Evolutionary conservation across 2,329 filamentous ascomycete genomes (phyloP).

Genomic region (Allantophomopsis cytisporea): DNA sequence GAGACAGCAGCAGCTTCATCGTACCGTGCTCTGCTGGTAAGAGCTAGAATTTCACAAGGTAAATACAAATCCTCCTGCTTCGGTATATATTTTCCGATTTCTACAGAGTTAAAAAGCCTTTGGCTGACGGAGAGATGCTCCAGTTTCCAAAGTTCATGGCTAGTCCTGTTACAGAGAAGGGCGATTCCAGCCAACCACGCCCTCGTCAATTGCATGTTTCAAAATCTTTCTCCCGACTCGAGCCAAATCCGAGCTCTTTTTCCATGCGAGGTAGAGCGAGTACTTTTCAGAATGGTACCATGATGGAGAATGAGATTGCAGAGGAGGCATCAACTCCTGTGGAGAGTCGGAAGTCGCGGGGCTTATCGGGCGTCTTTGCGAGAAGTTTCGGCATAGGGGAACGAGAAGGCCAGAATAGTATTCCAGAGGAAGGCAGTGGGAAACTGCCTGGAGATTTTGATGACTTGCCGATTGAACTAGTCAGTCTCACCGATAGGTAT

Average conservation of each 20-base stretch:
- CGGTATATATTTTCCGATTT: background rate
- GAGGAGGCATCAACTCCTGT: conserved; percentile 5
- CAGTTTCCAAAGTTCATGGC: conserved; percentile 18
- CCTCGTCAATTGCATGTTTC: conserved; percentile 20
- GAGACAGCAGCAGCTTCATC: background rate
- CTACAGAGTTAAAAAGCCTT: too few species aligned
- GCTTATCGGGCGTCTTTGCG: conserved; percentile 20
- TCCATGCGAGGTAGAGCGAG: conserved; percentile 13
- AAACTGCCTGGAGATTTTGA: conserved; percentile 46
- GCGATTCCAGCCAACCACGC: conserved; percentile 8
- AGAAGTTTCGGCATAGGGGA: conserved; percentile 21
- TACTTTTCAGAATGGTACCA: conserved; percentile 16
- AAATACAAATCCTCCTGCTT: background rate
- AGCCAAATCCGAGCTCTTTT: conserved; percentile 10
- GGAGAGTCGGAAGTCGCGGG: conserved; percentile 7
- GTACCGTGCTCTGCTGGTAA: background rate
- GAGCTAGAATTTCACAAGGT: background rate
- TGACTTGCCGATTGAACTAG: conserved; percentile 85
- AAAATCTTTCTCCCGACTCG: conserved; percentile 23
- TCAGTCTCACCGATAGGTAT: conserved; percentile 79
- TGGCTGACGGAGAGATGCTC: conserved; percentile 15
- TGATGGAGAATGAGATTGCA: conserved; percentile 5
- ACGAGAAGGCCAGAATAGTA: conserved; percentile 9
- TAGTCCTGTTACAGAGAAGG: conserved; percentile 10
- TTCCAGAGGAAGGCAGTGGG: conserved; percentile 4